Base-by-base conservation (phyloP, 495 filamentous ascomycete genomes). In the Lasiosphaeria miniovina region DNA sequence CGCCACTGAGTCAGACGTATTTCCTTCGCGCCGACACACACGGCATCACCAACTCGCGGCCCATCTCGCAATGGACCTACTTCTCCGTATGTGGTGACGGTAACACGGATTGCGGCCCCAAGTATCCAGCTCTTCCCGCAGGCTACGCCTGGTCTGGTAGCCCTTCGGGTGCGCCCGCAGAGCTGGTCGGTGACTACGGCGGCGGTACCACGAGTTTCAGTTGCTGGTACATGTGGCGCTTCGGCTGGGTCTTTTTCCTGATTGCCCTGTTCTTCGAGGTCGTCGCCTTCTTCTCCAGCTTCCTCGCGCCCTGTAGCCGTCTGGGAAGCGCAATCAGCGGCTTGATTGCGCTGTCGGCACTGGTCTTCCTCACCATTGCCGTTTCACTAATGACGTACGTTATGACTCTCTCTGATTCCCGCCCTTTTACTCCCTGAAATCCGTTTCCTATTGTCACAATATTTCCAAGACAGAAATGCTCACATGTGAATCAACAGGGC, bases 51-150 rank as follows among this genome's bases (percentile, higher is more conserved):
- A 83, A 83, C 24, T 85, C 91, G 2, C 74, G 79, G 10, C 36
- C 81, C 38, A 61, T 82, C 7, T 86, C 90, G 7, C 85, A 92
- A 74, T 96, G 92, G 92, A 94, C 91, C 3, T 93, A 87, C 75
- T 93, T 92, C 83, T 85, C 86, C 65, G 71, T 93, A 57, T 84
- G 82, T 65, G 81, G 80, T 31, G 67, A 58, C 36, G 73, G 65
- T 65, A 83, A 84, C 62, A 35, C 34, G 12, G 70, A 82, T 67
- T 84, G 82, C 64, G 73, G 78, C 49, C 34, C 58, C 0, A 58
- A 79, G 0, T 66, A 68, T 36, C 77, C 82, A 4, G 81, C 69
- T 5, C 65, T 77, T 1, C 76, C 81, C 7, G 52, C 83, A 15
- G 82, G 82, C 33, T 76, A 74, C 50, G 82, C 80, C 36, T 84